Evolutionary conservation across 23 red algal species (phyloP), one percentile per base, ranked within the genome.

Genomic region (Gracilaria gracilis): DNA sequence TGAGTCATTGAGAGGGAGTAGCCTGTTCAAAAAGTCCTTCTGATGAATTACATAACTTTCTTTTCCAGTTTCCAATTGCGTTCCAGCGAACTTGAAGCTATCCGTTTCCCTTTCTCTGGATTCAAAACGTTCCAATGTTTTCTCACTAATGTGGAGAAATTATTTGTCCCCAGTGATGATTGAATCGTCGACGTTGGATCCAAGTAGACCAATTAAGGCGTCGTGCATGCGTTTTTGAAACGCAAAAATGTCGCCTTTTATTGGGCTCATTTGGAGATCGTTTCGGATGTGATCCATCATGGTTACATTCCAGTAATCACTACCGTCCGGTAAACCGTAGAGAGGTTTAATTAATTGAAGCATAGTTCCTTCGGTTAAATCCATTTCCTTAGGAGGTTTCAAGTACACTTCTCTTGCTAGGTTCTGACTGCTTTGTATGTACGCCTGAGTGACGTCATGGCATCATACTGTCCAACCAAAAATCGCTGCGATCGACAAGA

Each of bases 381-480:
- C 17, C 65, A 70, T 70, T 36, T 70, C 65, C 27, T 40, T 49
- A 1, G 75, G 75, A 40, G 75, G 75, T 32, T 32, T n/a, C 1
- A 79, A 24, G 75, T 51, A 79, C 13, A 79, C 40, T 40, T 32
- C 20, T 9, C 15, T 11, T 5, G 31, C 28, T n/a, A 79, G 37
- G 14, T 50, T 28, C 23, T 79, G 46, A 29, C 36, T 33, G 28
- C 75, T 79, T 20, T 79, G 75, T 11, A 79, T 50, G 25, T 79
- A 79, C 5, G 75, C 75, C 25, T 79, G 75, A 27, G 28, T 57
- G 15, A 49, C 75, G 16, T 79, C 75, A 28, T 49, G 35, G 23
- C 46, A 51, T 37, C 75, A 79, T 51, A 79, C 14, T 16, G 2
- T 50, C 20, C 28, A 79, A 28, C 25, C 16, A 50, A 33, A 33